Base-by-base conservation (phyloP, 768 basidiomycete species). In the Polyporus arcularius region DNA sequence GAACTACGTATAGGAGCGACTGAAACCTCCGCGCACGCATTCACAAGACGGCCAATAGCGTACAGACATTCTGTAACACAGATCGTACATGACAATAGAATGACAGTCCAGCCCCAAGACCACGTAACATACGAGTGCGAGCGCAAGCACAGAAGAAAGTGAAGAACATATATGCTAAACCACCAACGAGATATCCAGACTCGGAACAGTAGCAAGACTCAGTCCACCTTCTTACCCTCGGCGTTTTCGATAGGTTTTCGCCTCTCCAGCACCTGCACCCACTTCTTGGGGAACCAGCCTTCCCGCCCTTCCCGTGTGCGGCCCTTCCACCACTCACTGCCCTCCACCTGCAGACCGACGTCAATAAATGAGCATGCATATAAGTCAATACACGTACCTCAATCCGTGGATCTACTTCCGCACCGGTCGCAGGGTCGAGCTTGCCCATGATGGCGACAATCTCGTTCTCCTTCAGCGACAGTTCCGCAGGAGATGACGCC, bases 241-340 rank as follows among this genome's bases (percentile, higher is more conserved):
- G 43, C 61, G 11, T 46, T 51, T 38, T 67, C 76, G 30, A 65
- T 65, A 1, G 62, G 57, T 55, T 75, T 78, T 67, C 69, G 72
- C 68, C 82, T 78, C 68, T 81, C 85, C 57, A 91, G 73, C 4
- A 90, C 78, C 72, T 93, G 84, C 4, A 96, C 93, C 83, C 90
- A 96, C 65, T 90, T 94, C 59, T 79, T 83, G 2, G 96, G 21
- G 82, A 98, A 97, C 94, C 94, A 98, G 0, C 96, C 96, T 66
- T 92, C 87, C 65, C 89, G 80, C 0, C 96, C 96, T 65, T 97
- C 95, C 58, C 96, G 80, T 61, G 92, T 95, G 48, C 96, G 82
- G 1, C 96, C 96, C 72, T 86, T 88, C 95, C 94, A 98, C 96
- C 96, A 98, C 58, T 94, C 95, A 4, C 80, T 84, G 57, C 79